Evolutionary conservation across 805 yeast species (phyloP).

Genomic region (Yarrowia divulgata): DNA sequence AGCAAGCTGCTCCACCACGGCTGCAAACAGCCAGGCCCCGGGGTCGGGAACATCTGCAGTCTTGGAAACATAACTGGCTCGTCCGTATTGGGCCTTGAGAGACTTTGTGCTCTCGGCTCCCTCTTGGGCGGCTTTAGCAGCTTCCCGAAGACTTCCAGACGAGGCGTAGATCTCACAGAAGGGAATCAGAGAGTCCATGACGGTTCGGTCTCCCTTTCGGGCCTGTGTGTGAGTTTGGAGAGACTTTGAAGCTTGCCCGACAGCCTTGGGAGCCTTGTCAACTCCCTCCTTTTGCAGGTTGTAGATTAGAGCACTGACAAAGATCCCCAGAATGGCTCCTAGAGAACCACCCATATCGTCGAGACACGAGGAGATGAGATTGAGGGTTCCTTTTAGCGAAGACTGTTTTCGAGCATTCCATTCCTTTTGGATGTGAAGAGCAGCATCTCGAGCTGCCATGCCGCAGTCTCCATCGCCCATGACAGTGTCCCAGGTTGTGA

Average conservation of each 20-base stretch:
- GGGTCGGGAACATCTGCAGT: constrained; percentile 27
- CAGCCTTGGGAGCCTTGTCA: constrained; percentile 42
- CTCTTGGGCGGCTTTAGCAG: constrained; percentile 69
- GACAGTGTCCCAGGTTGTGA: constrained; percentile 82
- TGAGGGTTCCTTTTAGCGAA: constrained; percentile 59
- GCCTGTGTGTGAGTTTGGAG: constrained; percentile 88
- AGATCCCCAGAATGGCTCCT: constrained; percentile 90
- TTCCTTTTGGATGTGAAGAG: constrained; percentile 6
- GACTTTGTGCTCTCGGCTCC: constrained; percentile 81
- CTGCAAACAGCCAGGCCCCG: constrained; percentile 34
- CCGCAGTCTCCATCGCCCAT: constrained; percentile 99
- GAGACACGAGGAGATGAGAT: constrained; percentile 83
- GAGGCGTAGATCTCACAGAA: constrained; percentile 68
- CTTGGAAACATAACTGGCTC: constrained; percentile 80
- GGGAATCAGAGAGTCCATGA: constrained; percentile 88
- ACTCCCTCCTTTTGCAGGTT: constrained; percentile 51
- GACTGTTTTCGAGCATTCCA: constrained; percentile 8
- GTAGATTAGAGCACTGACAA: constrained; percentile 74
- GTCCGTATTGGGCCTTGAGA: constrained; percentile 84
- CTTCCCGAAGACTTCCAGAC: constrained; percentile 61
- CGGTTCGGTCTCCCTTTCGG: constrained; percentile 84
- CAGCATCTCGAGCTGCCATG: constrained; percentile 58
- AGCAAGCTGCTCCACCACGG: constrained; percentile 3
- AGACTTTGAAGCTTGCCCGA: constrained; percentile 65
- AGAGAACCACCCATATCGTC: constrained; percentile 96